Percentiles rank a stretch among this genome's conserved stretches.
phyloP scores from a whole-genome alignment of 192 early-diverging fungal species.

The Coemansia sp. region DNA sequence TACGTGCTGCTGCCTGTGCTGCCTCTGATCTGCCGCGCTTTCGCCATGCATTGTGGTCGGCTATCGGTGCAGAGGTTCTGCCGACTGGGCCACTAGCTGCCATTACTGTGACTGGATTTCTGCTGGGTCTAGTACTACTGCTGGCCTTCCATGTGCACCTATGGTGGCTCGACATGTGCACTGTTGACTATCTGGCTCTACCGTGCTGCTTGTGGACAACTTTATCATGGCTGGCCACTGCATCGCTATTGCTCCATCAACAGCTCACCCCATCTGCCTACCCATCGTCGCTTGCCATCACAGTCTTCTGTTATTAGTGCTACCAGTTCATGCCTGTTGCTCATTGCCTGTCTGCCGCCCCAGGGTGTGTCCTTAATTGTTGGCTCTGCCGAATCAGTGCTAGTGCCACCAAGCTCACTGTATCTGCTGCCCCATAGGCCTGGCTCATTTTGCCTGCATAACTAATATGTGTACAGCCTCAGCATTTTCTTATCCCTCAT shows the following conservation, averaged over 20 bases:
- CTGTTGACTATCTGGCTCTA: constrained; percentile 33
- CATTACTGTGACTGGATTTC: constrained; percentile 8
- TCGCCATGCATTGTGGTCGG: constrained; percentile 14
- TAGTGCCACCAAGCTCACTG: constrained; percentile 15
- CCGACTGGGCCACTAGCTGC: constrained; percentile 4
- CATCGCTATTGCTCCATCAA: constrained; percentile 30
- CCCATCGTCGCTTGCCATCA: constrained; percentile 19
- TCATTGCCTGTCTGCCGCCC: constrained; percentile 17
- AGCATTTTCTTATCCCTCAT: neutral
- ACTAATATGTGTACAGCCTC: neutral
- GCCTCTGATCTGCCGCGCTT: constrained; percentile 16
- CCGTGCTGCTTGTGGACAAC: constrained; percentile 13
- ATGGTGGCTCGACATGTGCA: constrained; percentile 35
- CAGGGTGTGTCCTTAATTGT: constrained; percentile 31
- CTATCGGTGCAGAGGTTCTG: constrained; percentile 11
- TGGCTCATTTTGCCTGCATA: neutral
- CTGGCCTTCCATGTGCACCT: constrained; percentile 42
- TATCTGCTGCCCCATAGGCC: neutral
- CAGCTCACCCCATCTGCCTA: constrained; percentile 8
- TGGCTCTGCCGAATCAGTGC: constrained; percentile 35
- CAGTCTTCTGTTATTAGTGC: constrained; percentile 21
- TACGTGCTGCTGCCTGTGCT: constrained; percentile 18
- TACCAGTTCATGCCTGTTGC: no score
- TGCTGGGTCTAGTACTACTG: constrained; percentile 33
- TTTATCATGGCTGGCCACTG: constrained; percentile 13